phyloP scores from a whole-genome alignment of 2,329 filamentous ascomycete species.

The Amylocarpus encephaloides region DNA sequence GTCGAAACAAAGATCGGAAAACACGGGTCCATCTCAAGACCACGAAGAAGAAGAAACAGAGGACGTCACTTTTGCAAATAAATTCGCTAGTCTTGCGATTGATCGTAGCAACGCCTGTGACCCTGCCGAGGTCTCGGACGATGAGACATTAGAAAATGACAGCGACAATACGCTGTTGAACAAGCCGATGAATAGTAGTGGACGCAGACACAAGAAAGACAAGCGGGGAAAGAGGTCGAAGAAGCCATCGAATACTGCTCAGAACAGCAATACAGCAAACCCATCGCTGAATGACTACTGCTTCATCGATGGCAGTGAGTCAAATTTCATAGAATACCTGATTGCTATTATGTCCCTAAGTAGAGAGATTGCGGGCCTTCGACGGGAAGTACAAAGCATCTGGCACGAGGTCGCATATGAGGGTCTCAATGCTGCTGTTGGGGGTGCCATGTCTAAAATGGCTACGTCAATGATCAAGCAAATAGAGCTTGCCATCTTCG shows the following conservation, averaged over 20 bases:
- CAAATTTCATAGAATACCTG: conserved; percentile 36
- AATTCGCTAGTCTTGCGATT: conserved; percentile 14
- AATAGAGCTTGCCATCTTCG: conserved; percentile 35
- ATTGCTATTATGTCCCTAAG: conserved; percentile 38
- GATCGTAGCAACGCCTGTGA: no score
- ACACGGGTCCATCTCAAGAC: no score
- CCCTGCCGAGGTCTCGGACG: conserved; percentile 25
- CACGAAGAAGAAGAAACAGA: conserved; percentile 33
- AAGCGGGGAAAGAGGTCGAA: conserved; percentile 29
- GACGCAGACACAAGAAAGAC: conserved; percentile 23
- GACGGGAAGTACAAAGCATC: conserved; percentile 35
- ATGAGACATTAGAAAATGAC: conserved; percentile 14
- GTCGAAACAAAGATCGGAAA: conserved; percentile 30
- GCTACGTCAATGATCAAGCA: conserved; percentile 38
- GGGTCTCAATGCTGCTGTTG: conserved; percentile 40
- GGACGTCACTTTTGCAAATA: conserved; percentile 10
- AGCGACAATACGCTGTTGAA: conserved; percentile 6
- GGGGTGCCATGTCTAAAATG: conserved; percentile 37
- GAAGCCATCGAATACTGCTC: conserved; percentile 23
- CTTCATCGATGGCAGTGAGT: conserved; percentile 37
- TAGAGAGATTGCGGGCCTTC: conserved; percentile 35
- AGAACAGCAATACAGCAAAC: conserved; percentile 30
- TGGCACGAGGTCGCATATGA: conserved; percentile 42
- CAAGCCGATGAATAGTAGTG: conserved; percentile 18
- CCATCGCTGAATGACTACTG: conserved; percentile 40